Base-by-base conservation (phyloP, 2,329 filamentous ascomycete species). In the Ophiosphaerella korrae region DNA sequence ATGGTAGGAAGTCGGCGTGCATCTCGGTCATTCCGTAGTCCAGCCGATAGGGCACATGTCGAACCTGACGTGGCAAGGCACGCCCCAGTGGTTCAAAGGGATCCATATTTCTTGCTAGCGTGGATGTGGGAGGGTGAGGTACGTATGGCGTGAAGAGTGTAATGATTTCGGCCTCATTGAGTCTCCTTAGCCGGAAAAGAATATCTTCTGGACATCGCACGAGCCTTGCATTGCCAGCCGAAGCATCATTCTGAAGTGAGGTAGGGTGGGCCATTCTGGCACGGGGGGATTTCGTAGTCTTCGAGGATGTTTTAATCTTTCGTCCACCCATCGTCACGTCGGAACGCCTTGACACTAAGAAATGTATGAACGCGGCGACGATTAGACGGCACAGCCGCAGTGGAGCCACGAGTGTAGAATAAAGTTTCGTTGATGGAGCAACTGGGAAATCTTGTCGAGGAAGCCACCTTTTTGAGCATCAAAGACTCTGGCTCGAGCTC, bases 31-130 rank as follows among this genome's bases (percentile, higher is more conserved):
- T 84, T 36, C 87, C 87, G 50, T 78, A 73, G 45, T 80, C 78
- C 40, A 84, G 82, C 5, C 85, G 83, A 63, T 90, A 92, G 5
- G 89, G 88, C 37, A 90, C 83, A 67, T 92, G 89, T 16, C 86
- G 83, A 53, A 92, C 78, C 58, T 82, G 78, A 42, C 74, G 76
- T 42, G 84, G 82, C 42, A 92, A 71, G 38, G 84, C 82, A 55
- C 81, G 80, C 16, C 88, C 89, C 14, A 92, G 76, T 12, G 82
- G 80, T 70, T 92, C 88, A 64, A 92, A 92, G 0, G 88, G 89
- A 66, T 92, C 89, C 62, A 74, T 78, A 38, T 71, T 72, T 52
- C 77, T 75, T 38, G 72, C 63, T 38, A 74, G 61, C 57, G 59
- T 55, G 5, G 63, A 63, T 2, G 56, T 58, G 5, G 70, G 67